Evolutionary conservation across 1,139 yeast genomes (phyloP).

Genomic region (Protomyces macrosporus): DNA sequence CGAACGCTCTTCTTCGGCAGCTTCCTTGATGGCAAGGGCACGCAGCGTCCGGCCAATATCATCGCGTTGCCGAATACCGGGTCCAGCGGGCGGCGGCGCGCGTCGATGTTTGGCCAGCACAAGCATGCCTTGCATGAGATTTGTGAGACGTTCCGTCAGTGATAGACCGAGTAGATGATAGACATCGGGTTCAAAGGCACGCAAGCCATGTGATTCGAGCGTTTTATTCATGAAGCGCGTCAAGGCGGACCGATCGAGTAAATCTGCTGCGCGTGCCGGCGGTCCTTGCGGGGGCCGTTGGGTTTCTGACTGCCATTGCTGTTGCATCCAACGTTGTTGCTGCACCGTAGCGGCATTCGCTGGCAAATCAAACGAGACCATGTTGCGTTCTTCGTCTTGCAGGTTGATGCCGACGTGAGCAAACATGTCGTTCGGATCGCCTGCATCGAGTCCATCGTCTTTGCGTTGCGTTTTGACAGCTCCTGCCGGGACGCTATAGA

Average conservation of each 20-base stretch:
- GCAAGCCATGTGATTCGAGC: slow-evolving; percentile 8
- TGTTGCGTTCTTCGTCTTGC: slow-evolving; percentile 23
- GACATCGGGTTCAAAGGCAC: slow-evolving; percentile 4
- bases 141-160: slow-evolving; percentile 21
- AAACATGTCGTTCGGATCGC: slow-evolving; percentile 23
- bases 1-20: slow-evolving; percentile 21
- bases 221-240: slow-evolving; percentile 2
- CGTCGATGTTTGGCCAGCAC: slow-evolving; percentile 24
- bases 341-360: not conserved
- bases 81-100: slow-evolving; percentile 25
- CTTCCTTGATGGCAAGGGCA: slow-evolving; percentile 18
- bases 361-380: slow-evolving; percentile 19
- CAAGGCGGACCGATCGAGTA: slow-evolving; percentile 14
- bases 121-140: slow-evolving; percentile 18
- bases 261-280: slow-evolving; percentile 12
- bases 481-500: not conserved
- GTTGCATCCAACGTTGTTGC: not conserved
- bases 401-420: slow-evolving; percentile 22
- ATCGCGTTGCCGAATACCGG: slow-evolving; percentile 6
- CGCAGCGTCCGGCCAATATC: slow-evolving; percentile 24
- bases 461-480: not conserved
- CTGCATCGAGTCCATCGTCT: slow-evolving; percentile 21
- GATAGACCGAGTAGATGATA: slow-evolving; percentile 21
- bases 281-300: not conserved
- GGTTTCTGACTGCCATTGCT: not conserved